Conservation (phyloP, 179 eudicot species). For the Camellia oleifera region DNA sequence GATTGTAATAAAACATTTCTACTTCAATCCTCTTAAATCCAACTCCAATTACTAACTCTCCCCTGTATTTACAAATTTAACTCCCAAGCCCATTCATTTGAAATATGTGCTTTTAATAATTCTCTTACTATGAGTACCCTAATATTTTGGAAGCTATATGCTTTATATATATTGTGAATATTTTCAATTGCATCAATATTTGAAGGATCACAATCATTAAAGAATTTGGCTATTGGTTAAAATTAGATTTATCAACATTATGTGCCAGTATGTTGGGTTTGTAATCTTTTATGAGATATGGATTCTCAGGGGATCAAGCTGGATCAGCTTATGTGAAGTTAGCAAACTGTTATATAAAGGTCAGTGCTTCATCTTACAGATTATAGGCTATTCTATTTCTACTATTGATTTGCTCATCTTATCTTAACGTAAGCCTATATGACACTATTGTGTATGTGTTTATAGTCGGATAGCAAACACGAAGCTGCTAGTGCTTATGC, state of each 20-base stretch:
- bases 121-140: neutral
- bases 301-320: slow-evolving; percentile 79
- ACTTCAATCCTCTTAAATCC: neutral
- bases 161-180: neutral
- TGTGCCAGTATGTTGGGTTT: neutral
- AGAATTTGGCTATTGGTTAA: neutral
- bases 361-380: slow-evolving; percentile 18
- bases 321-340: slow-evolving; percentile 70
- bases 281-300: slow-evolving; percentile 5
- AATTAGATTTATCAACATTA: neutral
- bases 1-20: neutral
- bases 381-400: neutral
- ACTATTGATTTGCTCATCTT: neutral
- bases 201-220: neutral
- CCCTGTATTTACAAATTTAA: neutral
- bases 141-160: neutral
- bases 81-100: neutral
- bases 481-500: slow-evolving; percentile 91
- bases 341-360: slow-evolving; percentile 81
- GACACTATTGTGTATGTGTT: neutral
- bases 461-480: slow-evolving; percentile 85
- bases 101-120: too few relatives aligned
- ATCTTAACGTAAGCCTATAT: slow-evolving; percentile 1
- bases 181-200: neutral
- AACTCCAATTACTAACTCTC: neutral